These are phyloP conservation scores for Gremmenia infestans DNA, from an alignment of 2,329 filamentous ascomycete genomes.

Conservation along the genomic window DNA sequence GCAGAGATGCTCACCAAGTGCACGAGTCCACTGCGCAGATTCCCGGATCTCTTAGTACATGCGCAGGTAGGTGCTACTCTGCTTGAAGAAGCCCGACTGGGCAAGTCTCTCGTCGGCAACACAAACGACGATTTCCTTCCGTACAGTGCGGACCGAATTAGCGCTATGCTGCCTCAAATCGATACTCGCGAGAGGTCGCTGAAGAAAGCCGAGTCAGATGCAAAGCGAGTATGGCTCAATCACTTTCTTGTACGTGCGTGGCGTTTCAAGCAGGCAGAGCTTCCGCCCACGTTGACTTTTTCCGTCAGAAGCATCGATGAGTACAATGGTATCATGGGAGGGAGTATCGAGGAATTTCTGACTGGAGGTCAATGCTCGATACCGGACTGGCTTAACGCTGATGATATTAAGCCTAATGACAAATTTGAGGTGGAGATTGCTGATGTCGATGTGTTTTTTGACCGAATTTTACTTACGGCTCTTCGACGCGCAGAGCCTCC, in stretches of 20 bases:
- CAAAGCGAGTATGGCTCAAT: slow-evolving; percentile 47
- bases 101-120: slow-evolving; percentile 34
- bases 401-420: slow-evolving; percentile 46
- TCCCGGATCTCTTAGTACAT: slow-evolving; percentile 56
- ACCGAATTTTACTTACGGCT: slow-evolving; percentile 43
- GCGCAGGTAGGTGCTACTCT: slow-evolving; percentile 62
- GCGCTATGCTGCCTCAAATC: slow-evolving; percentile 25
- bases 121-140: slow-evolving; percentile 28
- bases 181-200: slow-evolving; percentile 25
- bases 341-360: slow-evolving; percentile 5
- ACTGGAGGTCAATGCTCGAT: slow-evolving; percentile 10
- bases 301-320: slow-evolving; percentile 9
- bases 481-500: slow-evolving; percentile 23
- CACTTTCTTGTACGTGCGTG: slow-evolving; percentile 58
- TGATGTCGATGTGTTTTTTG: slow-evolving; percentile 48
- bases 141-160: slow-evolving; percentile 25
- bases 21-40: slow-evolving; percentile 63
- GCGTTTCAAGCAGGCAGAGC: slow-evolving; percentile 43
- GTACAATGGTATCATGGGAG: neutral
- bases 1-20: slow-evolving; percentile 57
- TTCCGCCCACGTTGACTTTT: slow-evolving; percentile 42
- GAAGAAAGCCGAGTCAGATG: slow-evolving; percentile 21
- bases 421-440: slow-evolving; percentile 50
- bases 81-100: slow-evolving; percentile 37
- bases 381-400: slow-evolving; percentile 5